Evolutionary conservation across 148 eudicot genomes (phyloP).

Genomic region (Rhododendron vialii): DNA sequence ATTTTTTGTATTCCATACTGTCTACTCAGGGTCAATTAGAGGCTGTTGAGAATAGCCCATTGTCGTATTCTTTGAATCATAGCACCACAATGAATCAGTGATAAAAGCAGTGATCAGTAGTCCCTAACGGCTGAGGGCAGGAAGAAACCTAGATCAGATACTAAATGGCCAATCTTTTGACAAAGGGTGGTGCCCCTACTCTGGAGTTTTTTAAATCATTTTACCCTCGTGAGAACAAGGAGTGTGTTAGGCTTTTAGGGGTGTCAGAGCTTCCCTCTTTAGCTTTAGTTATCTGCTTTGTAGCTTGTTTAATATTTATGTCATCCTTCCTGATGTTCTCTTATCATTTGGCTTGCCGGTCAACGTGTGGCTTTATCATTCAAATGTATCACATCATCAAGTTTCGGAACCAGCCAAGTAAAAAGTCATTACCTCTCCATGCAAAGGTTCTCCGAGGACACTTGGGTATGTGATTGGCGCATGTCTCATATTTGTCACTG

Average conservation of each 20-base stretch:
- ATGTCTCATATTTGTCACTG: conserved; percentile 60
- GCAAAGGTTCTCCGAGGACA: conserved; percentile 96
- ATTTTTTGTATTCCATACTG: not conserved
- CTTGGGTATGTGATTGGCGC: conserved; percentile 98
- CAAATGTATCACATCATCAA: not conserved
- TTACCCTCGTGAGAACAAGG: not conserved
- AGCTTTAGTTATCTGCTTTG: not conserved
- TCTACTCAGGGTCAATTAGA: not conserved
- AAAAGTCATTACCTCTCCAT: conserved; percentile 78
- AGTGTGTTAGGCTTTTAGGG: not conserved
- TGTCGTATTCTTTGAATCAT: not conserved
- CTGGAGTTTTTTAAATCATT: not conserved
- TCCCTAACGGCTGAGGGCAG: not conserved
- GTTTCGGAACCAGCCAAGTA: not conserved
- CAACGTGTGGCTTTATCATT: not conserved
- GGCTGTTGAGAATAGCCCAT: not conserved
- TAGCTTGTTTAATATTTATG: not conserved
- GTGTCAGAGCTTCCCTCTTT: not conserved
- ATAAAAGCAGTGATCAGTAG: not conserved
- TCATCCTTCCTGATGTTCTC: not conserved
- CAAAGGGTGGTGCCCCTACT: not conserved
- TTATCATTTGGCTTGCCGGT: not conserved
- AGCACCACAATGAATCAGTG: not conserved
- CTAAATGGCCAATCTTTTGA: not conserved
- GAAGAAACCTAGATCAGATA: not conserved